Evolutionary conservation across 2,329 filamentous ascomycete species (phyloP).

Genomic region (Fusarium vanettenii): DNA sequence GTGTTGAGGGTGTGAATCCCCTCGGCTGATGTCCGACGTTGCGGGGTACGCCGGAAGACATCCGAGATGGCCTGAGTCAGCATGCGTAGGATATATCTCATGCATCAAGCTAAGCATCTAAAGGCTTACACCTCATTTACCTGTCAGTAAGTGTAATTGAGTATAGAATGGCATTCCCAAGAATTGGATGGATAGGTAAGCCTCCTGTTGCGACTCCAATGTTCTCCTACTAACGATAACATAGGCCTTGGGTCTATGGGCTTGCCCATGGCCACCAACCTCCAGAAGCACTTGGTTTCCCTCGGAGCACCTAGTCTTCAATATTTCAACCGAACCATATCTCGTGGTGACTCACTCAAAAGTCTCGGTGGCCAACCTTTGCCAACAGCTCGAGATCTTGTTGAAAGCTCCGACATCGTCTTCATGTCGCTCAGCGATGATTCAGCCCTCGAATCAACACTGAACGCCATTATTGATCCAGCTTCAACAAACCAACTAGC

Average conservation of each 20-base stretch:
- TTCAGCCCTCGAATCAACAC: conserved; percentile 48
- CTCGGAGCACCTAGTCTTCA: conserved; percentile 42
- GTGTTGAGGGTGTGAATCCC: neutral
- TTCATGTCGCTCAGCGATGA: conserved; percentile 59
- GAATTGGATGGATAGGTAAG: conserved; percentile 30
- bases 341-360: conserved; percentile 52
- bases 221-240: neutral
- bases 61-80: neutral
- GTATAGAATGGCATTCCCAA: neutral
- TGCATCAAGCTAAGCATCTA: neutral
- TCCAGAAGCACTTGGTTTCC: conserved; percentile 55
- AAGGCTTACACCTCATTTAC: neutral
- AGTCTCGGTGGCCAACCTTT: conserved; percentile 43
- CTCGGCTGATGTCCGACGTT: conserved; percentile 3
- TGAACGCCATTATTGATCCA: conserved; percentile 46
- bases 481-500: conserved; percentile 21
- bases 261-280: conserved; percentile 60
- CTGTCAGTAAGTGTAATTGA: neutral
- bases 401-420: conserved; percentile 47
- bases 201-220: rapidly evolving
- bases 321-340: conserved; percentile 61
- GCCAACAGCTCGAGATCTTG: conserved; percentile 40
- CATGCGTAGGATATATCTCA: neutral
- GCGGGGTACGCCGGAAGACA: neutral
- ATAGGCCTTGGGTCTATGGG: conserved; percentile 64